These are phyloP conservation scores for Salix viminalis DNA, from an alignment of 345 rosid genomes.

Conservation along the genomic window DNA sequence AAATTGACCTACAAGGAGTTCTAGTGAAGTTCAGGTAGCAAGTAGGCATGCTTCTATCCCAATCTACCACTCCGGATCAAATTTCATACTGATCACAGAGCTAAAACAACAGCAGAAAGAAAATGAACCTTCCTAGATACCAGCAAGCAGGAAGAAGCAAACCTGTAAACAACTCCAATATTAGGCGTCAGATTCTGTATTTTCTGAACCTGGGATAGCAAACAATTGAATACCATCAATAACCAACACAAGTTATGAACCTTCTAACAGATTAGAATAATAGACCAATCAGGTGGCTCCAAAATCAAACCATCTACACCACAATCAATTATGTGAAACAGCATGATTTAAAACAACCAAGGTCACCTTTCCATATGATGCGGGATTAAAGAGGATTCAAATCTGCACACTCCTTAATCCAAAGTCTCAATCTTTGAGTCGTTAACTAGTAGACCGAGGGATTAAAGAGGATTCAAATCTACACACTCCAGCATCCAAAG, in stretches of 20 bases:
- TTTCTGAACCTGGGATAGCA: conserved; percentile 68
- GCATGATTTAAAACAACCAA: neutral
- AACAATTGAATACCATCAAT: neutral
- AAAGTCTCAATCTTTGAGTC: neutral
- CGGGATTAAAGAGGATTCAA: neutral
- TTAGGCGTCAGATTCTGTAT: conserved; percentile 83
- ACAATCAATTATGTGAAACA: neutral
- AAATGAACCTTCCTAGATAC: neutral
- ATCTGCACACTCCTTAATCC: neutral
- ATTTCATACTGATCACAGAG: neutral
- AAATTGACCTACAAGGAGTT: neutral
- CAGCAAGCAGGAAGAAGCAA: conserved; percentile 4
- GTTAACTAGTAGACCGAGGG: neutral
- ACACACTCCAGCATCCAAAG: neutral
- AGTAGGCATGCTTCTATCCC: neutral
- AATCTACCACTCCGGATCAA: neutral
- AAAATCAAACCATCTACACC: neutral
- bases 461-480: too few relatives aligned
- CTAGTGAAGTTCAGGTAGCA: neutral
- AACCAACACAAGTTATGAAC: neutral
- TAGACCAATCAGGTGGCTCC: neutral
- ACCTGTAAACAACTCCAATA: conserved; percentile 98
- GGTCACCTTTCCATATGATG: neutral
- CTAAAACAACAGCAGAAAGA: neutral
- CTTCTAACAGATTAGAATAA: neutral